Percentiles rank a stretch among this genome's conserved stretches.
phyloP scores from a whole-genome alignment of 169 alveolate species.

The Eimeria praecox region DNA sequence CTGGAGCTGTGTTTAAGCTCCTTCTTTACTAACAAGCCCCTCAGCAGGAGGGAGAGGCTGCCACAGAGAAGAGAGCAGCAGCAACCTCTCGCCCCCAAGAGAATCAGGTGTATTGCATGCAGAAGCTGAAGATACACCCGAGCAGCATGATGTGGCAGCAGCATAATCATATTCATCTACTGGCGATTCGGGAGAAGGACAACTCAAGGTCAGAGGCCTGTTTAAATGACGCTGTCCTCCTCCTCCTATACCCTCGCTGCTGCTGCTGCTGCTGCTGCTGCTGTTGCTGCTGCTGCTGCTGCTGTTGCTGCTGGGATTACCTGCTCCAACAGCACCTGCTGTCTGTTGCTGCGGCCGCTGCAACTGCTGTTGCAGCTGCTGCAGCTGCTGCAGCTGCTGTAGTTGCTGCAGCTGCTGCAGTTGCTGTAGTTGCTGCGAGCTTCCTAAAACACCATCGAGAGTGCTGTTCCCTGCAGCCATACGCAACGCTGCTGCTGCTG shows the following conservation, averaged over 20 bases:
- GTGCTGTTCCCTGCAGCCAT: neutral
- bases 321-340: too few relatives aligned
- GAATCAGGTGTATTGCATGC: conserved; percentile 58
- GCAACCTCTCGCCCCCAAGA: conserved; percentile 53
- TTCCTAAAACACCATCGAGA: neutral
- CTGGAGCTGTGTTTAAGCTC: neutral
- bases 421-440: neutral
- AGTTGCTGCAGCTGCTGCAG: too few relatives aligned
- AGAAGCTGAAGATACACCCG: conserved; percentile 5
- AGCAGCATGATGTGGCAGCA: conserved; percentile 50
- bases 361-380: too few relatives aligned
- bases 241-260: neutral
- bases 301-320: too few relatives aligned
- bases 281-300: too few relatives aligned
- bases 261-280: conserved; percentile 25
- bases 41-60: conserved; percentile 65
- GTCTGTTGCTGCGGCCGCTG: too few relatives aligned
- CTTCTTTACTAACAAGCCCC: neutral
- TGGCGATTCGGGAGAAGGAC: conserved; percentile 16
- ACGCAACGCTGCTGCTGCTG: neutral
- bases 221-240: neutral
- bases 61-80: conserved; percentile 59
- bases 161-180: neutral
- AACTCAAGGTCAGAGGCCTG: conserved; percentile 17
- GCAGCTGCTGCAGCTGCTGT: too few relatives aligned